Evolutionary conservation across 495 filamentous ascomycete species (phyloP), one percentile per base, ranked within the genome.

Genomic region (Penicillium samsonianum): DNA sequence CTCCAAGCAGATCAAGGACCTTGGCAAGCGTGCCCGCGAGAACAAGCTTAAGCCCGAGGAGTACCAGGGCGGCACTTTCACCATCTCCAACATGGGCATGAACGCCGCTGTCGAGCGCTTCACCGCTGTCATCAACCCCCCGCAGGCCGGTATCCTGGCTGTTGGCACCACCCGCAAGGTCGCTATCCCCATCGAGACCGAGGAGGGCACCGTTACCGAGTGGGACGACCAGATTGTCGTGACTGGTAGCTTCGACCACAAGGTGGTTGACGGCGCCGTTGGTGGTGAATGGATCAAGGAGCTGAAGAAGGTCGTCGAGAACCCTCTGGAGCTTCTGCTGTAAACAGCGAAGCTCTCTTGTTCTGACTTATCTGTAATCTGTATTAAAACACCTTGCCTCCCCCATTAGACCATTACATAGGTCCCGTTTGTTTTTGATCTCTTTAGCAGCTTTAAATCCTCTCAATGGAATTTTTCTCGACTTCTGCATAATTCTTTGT

Each of bases 11-110:
- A 84, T 99, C 78, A 97, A 96, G 80, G 90, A 96, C 64, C 88
- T 99, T 28, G 91, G 91, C 69, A 96, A 94, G 84, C 91, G 92
- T 72, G 95, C 94, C 41, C 82, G 89, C 48, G 95, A 98, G 58
- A 91, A 91, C 78, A 99, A 98, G 86, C 89, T 99, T 62, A 97
- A 97, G 86, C 95, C 95, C 30, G 92, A 99, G 73, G 92, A 99
- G 76, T 99, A 93, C 86, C 93, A 97, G 79, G 95, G 95, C 43
- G 95, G 95, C 72, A 96, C 91, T 64, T 96, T 99, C 78, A 96
- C 93, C 70, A 99, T 99, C 78, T 93, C 88, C 78, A 99, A 99
- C 85, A 96, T 99, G 95, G 95, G 95, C 71, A 98, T 98, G 94
- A 99, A 99, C 82, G 65, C 86, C 10, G 95, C 95, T 37, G 86